phyloP scores from a whole-genome alignment of 139 green algal species.

The Gonium pectorale region DNA sequence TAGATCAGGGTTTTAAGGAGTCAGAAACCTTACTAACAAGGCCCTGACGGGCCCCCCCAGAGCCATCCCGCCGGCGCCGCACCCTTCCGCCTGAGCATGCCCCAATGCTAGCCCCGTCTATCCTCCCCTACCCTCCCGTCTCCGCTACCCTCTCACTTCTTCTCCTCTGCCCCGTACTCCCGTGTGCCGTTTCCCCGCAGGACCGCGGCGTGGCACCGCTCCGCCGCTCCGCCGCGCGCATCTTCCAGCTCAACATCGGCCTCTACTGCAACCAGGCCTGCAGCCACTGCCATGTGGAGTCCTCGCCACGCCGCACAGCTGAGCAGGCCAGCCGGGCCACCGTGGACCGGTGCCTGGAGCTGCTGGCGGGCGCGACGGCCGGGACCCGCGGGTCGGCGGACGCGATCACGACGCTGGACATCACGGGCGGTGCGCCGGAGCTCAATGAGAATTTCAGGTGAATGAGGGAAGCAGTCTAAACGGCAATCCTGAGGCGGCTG shows the following conservation, averaged over 20 bases:
- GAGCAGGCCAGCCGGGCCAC: constrained; percentile 83
- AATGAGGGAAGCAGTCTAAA: neutral
- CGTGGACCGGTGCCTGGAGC: constrained; percentile 78
- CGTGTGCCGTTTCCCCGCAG: too few relatives aligned
- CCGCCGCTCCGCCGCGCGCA: constrained; percentile 63
- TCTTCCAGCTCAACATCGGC: constrained; percentile 97
- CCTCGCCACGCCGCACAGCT: constrained; percentile 78
- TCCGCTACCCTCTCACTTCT: neutral
- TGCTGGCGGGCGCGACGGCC: constrained; percentile 64
- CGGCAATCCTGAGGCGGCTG: neutral
- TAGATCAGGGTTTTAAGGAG: too few relatives aligned
- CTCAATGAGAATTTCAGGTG: constrained; percentile 89
- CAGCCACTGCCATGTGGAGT: constrained; percentile 97
- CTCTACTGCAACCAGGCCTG: constrained; percentile 99
- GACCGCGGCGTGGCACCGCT: constrained; percentile 61
- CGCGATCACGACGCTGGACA: constrained; percentile 87
- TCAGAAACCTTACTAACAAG: too few relatives aligned
- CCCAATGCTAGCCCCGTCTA: too few relatives aligned
- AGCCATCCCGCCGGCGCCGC: too few relatives aligned
- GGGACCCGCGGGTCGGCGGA: constrained; percentile 16
- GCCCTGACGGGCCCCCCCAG: too few relatives aligned
- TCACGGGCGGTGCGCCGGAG: constrained; percentile 96
- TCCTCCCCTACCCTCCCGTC: neutral
- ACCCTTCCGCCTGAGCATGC: too few relatives aligned
- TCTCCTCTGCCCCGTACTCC: neutral